Conservation (phyloP, 768 basidiomycete species). For the Hortiboletus flavorubellus region DNA sequence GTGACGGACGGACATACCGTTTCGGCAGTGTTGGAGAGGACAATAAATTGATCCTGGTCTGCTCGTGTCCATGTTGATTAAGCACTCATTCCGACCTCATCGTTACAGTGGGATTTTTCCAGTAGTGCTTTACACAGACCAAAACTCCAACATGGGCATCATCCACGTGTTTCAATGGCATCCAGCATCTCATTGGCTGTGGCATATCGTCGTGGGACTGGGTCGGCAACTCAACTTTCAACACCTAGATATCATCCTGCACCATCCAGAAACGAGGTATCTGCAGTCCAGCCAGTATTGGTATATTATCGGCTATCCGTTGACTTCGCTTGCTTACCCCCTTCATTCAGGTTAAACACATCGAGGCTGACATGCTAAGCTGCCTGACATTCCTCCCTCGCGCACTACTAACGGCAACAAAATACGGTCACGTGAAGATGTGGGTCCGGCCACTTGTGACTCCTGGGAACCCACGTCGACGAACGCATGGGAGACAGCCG, state of each 20-base stretch:
- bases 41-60: conserved; percentile 86
- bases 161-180: conserved; percentile 74
- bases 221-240: conserved; percentile 57
- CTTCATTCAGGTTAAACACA: conserved; percentile 61
- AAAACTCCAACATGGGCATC: conserved; percentile 66
- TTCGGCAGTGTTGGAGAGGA: conserved; percentile 98
- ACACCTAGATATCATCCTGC: conserved; percentile 74
- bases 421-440: conserved; percentile 72
- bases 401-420: conserved; percentile 74
- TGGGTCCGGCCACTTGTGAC: conserved; percentile 76
- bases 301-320: conserved; percentile 40
- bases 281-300: conserved; percentile 86
- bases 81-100: not conserved
- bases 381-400: conserved; percentile 75
- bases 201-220: conserved; percentile 55
- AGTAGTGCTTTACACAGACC: conserved; percentile 88
- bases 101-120: conserved; percentile 86
- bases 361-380: conserved; percentile 78
- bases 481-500: conserved; percentile 29
- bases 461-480: conserved; percentile 21
- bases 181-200: conserved; percentile 73
- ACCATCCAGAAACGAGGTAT: conserved; percentile 86
- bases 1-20: conserved; percentile 87
- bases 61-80: conserved; percentile 19
- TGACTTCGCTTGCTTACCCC: not conserved